These are phyloP conservation scores for Drechslerella dactyloides DNA, from an alignment of 2,329 filamentous ascomycete species.

Conservation along the genomic window DNA sequence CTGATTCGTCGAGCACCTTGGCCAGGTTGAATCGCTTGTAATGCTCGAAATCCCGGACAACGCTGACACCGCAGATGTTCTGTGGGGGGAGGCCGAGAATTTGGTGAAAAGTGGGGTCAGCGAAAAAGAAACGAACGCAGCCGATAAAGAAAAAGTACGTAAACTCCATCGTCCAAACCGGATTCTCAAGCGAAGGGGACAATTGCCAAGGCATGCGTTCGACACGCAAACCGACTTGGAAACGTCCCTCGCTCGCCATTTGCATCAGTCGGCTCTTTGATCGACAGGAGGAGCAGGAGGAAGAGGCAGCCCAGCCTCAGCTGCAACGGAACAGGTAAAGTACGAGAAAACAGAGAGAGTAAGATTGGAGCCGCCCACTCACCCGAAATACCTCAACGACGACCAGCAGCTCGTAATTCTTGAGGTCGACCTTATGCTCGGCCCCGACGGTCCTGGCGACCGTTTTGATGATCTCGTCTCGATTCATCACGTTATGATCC, in stretches of 20 bases:
- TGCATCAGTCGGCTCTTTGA: conserved; percentile 17
- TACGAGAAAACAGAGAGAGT: conserved; percentile 1
- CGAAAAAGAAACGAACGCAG: conserved; percentile 30
- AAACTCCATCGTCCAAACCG: not conserved
- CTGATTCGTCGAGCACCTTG: conserved; percentile 60
- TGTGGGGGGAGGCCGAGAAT: conserved; percentile 58
- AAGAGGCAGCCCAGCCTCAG: no score
- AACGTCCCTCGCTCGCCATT: conserved; percentile 6
- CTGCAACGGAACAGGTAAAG: conserved; percentile 35
- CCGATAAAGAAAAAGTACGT: conserved; percentile 14
- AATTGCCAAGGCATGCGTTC: conserved; percentile 14
- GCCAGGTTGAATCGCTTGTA: conserved; percentile 78
- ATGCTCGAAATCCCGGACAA: conserved; percentile 76
- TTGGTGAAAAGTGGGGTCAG: conserved; percentile 32
- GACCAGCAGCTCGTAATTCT: conserved; percentile 77
- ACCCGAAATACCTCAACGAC: conserved; percentile 82
- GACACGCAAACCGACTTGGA: conserved; percentile 8
- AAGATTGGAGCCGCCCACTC: conserved; percentile 55
- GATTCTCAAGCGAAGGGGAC: conserved; percentile 40
- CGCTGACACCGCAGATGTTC: conserved; percentile 79
- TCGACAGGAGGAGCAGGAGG: conserved; percentile 27
- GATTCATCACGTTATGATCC: conserved; percentile 62
- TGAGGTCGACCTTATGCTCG: conserved; percentile 78
- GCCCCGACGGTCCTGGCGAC: conserved; percentile 71
- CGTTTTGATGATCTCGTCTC: conserved; percentile 72